Conservation (phyloP, 768 basidiomycete species). For the Termitomyces sp. region DNA sequence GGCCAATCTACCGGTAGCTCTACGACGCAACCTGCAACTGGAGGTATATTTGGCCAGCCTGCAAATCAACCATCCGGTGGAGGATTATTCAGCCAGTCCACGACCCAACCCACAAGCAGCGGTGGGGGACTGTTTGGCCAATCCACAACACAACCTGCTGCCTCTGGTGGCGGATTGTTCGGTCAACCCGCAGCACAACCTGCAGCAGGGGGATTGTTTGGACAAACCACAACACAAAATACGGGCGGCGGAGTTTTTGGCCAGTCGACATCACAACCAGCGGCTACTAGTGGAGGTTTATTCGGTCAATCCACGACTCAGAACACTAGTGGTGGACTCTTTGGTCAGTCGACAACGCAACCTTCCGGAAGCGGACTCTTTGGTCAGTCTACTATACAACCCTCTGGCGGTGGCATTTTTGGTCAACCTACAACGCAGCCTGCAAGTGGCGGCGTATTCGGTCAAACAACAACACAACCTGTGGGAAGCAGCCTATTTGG, state of each 20-base stretch:
- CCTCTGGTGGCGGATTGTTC: slow-evolving; percentile 9
- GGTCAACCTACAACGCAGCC: slow-evolving; percentile 17
- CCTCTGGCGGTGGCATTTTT: slow-evolving; percentile 22
- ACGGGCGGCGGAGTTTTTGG: slow-evolving; percentile 12
- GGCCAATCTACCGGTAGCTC: slow-evolving; percentile 8
- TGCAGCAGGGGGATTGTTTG: slow-evolving; percentile 26
- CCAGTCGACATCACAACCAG: slow-evolving; percentile 10
- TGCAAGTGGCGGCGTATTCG: slow-evolving; percentile 21
- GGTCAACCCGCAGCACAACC: slow-evolving; percentile 13
- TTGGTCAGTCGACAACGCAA: slow-evolving; percentile 15
- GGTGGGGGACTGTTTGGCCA: slow-evolving; percentile 29
- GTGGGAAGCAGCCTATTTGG: slow-evolving; percentile 17
- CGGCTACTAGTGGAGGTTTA: slow-evolving; percentile 1
- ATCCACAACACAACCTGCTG: slow-evolving; percentile 4
- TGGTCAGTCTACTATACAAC: slow-evolving; percentile 15
- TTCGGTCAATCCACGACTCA: slow-evolving; percentile 16
- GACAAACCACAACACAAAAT: slow-evolving; percentile 17
- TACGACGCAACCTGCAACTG: slow-evolving; percentile 14
- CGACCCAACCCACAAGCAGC: slow-evolving; percentile 14
- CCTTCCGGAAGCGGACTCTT: slow-evolving; percentile 10
- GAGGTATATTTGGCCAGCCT: slow-evolving; percentile 22
- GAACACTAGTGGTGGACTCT: slow-evolving; percentile 7
- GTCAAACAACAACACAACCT: slow-evolving; percentile 18
- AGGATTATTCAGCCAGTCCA: slow-evolving; percentile 25
- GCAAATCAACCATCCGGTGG: slow-evolving; percentile 11